Percentiles rank a stretch among this genome's conserved stretches.
These are phyloP conservation scores for Barnettozyma vustinii DNA, from an alignment of 805 yeast species.

Conservation along the genomic window DNA sequence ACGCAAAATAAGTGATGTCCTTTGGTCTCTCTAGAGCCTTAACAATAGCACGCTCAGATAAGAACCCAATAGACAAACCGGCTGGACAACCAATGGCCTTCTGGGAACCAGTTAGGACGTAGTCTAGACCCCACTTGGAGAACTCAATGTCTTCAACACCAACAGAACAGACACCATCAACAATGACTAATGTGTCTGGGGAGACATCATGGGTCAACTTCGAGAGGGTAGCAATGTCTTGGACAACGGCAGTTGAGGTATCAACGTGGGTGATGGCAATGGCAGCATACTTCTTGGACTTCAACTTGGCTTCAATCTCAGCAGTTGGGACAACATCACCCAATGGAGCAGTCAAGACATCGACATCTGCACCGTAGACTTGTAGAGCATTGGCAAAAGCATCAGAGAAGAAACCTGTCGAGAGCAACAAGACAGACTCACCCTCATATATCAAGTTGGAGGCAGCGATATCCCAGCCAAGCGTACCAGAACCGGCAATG, in stretches of 20 bases:
- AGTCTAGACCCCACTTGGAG: slow-evolving; percentile 87
- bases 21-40: slow-evolving; percentile 49
- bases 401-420: slow-evolving; percentile 89
- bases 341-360: slow-evolving; percentile 61
- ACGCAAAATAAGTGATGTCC: slow-evolving; percentile 49
- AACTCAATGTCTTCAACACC: slow-evolving; percentile 85
- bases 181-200: slow-evolving; percentile 79
- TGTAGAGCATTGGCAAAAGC: slow-evolving; percentile 70
- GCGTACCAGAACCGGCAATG: slow-evolving; percentile 85
- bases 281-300: slow-evolving; percentile 48
- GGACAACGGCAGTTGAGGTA: slow-evolving; percentile 91
- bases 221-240: slow-evolving; percentile 61
- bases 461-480: slow-evolving; percentile 91
- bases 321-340: slow-evolving; percentile 65
- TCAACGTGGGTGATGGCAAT: slow-evolving; percentile 93
- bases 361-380: slow-evolving; percentile 73
- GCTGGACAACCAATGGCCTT: slow-evolving; percentile 95
- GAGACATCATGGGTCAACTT: slow-evolving; percentile 53
- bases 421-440: slow-evolving; percentile 72
- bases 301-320: slow-evolving; percentile 51
- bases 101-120: slow-evolving; percentile 86
- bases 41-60: slow-evolving; percentile 68
- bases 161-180: slow-evolving; percentile 93
- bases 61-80: slow-evolving; percentile 75
- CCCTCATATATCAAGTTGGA: slow-evolving; percentile 64